phyloP scores from a whole-genome alignment of 257 asterid genomes.

The Phtheirospermum japonicum region DNA sequence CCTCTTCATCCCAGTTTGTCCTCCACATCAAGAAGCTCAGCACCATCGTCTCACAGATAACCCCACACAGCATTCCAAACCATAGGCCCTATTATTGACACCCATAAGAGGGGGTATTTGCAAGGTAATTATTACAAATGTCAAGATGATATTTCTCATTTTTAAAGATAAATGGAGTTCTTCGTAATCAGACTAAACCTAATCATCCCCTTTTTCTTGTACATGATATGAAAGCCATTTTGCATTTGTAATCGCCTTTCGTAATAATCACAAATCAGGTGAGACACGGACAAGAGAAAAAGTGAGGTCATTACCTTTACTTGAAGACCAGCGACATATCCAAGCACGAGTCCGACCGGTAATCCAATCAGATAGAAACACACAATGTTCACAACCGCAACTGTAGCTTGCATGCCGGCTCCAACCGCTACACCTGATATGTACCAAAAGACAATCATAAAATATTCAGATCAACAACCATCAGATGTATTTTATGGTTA shows the following conservation, averaged over 20 bases:
- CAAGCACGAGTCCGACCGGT: constrained; percentile 17
- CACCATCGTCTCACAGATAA: constrained; percentile 1
- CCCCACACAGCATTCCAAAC: constrained; percentile 12
- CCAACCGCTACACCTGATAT: constrained; percentile 20
- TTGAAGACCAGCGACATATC: constrained; percentile 11
- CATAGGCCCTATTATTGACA: constrained; percentile 1
- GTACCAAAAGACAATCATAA: too few species aligned
- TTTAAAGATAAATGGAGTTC: too few species aligned
- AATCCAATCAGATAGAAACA: constrained; percentile 15
- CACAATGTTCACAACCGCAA: constrained; percentile 8
- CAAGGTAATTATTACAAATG: too few species aligned
- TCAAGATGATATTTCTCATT: too few species aligned
- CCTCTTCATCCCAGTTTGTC: constrained; percentile 19
- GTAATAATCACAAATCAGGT: too few species aligned
- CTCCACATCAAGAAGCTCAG: constrained; percentile 21
- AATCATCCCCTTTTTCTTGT: too few species aligned
- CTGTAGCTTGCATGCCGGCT: constrained; percentile 17
- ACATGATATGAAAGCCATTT: too few species aligned
- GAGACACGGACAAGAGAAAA: neutral
- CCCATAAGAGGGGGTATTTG: too few species aligned
- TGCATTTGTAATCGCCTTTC: too few species aligned
- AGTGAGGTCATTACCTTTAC: neutral
- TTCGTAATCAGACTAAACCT: too few species aligned
- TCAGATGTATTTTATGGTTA: neutral
- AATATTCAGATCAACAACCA: too few species aligned